These are phyloP conservation scores for Claviceps sp. DNA, from an alignment of 2,329 filamentous ascomycete species.

Conservation along the genomic window DNA sequence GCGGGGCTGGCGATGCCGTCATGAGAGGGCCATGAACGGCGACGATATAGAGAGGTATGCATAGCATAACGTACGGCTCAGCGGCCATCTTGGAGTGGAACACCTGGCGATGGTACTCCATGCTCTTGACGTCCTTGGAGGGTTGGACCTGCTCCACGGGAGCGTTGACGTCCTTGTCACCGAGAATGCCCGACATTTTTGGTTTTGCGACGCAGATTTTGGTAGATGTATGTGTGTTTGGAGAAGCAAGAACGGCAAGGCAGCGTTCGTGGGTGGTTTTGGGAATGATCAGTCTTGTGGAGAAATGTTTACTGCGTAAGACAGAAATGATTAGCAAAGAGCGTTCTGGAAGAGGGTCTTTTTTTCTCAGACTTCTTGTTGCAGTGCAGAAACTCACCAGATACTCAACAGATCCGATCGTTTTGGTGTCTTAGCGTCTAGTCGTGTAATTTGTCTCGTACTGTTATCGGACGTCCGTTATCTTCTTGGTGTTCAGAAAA, in stretches of 20 bases:
- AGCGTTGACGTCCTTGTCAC: conserved; percentile 52
- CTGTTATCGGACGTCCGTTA: too few species aligned
- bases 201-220: background rate
- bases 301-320: background rate
- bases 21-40: background rate
- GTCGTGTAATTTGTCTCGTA: background rate
- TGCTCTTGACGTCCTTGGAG: conserved; percentile 44
- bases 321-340: background rate
- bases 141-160: conserved; percentile 21
- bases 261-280: background rate
- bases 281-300: background rate
- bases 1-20: background rate
- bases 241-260: background rate
- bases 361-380: background rate
- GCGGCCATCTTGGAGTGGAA: conserved; percentile 59
- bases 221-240: background rate
- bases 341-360: background rate
- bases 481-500: too few species aligned
- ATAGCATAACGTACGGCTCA: conserved; percentile 40
- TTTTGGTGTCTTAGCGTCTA: background rate
- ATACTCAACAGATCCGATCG: background rate
- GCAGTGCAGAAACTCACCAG: background rate
- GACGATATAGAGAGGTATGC: too few species aligned
- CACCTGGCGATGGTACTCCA: conserved; percentile 68
- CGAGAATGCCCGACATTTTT: conserved; percentile 47